Conservation (phyloP, 306 rosid genomes). For the Delonix regia region DNA sequence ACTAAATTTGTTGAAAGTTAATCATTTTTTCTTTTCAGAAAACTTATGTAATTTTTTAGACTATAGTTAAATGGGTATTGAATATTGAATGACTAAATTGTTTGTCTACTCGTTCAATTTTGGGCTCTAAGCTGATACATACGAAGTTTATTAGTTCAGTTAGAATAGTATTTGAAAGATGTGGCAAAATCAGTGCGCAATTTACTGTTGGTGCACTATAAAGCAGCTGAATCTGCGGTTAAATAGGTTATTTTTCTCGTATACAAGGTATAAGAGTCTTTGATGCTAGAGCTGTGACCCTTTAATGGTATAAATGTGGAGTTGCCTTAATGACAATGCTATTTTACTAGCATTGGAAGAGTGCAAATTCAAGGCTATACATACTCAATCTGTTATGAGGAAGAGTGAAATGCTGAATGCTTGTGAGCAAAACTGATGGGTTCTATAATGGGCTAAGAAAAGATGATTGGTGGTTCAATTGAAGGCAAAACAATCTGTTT, state of each 20-base stretch:
- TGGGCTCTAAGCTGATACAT: not conserved
- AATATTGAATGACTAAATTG: not conserved
- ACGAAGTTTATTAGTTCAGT: not conserved
- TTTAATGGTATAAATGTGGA: not conserved
- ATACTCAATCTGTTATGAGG: not conserved
- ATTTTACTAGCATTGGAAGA: constrained; percentile 19
- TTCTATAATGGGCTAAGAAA: not conserved
- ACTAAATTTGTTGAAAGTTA: not conserved
- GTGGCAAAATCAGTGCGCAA: not conserved
- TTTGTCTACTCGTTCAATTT: not conserved
- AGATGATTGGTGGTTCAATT: not conserved
- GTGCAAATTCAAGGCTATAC: not conserved
- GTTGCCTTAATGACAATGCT: constrained; percentile 4
- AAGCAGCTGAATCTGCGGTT: constrained; percentile 27
- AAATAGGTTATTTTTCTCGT: not conserved
- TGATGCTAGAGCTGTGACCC: constrained; percentile 25
- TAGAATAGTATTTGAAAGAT: not conserved
- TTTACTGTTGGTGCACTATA: constrained; percentile 2
- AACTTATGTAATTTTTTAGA: not conserved
- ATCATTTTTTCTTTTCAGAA: not conserved
- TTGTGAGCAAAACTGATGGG: not conserved
- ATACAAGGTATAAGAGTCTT: not conserved
- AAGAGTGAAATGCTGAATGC: constrained; percentile 9
- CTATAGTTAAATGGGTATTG: not conserved
- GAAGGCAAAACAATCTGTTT: too few species aligned